These are phyloP conservation scores for Macadamia tetraphylla DNA, from an alignment of 164 flowering plant species.

Conservation along the genomic window DNA sequence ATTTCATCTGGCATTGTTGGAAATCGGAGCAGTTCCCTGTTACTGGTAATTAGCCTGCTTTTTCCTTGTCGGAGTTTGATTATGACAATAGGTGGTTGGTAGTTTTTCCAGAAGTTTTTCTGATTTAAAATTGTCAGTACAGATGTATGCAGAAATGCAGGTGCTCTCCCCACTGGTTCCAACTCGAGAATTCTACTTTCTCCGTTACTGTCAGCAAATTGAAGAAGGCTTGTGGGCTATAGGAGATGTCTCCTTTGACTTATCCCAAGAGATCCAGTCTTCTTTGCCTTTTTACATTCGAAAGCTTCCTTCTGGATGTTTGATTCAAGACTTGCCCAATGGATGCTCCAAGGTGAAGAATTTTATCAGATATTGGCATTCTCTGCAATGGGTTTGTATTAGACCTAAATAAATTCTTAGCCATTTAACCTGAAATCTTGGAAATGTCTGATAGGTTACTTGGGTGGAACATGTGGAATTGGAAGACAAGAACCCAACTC, in stretches of 20 bases:
- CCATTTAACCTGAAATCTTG: neutral
- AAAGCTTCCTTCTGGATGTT: constrained; percentile 84
- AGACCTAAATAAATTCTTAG: neutral
- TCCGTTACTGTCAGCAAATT: constrained; percentile 78
- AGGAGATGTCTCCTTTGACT: constrained; percentile 65
- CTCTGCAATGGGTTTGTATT: neutral
- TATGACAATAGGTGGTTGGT: neutral
- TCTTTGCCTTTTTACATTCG: constrained; percentile 29
- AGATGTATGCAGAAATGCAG: constrained; percentile 83
- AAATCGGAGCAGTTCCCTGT: constrained; percentile 50
- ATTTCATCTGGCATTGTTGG: constrained; percentile 47
- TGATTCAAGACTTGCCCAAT: constrained; percentile 69
- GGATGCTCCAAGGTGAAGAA: constrained; percentile 66
- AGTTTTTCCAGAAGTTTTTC: constrained; percentile 1
- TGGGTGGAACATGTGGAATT: constrained; percentile 56
- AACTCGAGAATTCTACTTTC: constrained; percentile 55
- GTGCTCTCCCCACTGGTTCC: constrained; percentile 72
- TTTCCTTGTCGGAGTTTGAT: neutral
- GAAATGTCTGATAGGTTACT: constrained; percentile 27
- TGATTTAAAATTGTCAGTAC: constrained; percentile 4
- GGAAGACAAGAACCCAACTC: constrained; percentile 30
- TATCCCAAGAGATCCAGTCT: constrained; percentile 26
- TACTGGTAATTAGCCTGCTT: constrained; percentile 38
- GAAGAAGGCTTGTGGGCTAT: constrained; percentile 80
- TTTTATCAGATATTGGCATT: neutral